A percentile compares a stretch with the other conserved stretches of the same genome.
phyloP scores from a whole-genome alignment of 148 eudicot genomes.

The Rhododendron mucronatum region DNA sequence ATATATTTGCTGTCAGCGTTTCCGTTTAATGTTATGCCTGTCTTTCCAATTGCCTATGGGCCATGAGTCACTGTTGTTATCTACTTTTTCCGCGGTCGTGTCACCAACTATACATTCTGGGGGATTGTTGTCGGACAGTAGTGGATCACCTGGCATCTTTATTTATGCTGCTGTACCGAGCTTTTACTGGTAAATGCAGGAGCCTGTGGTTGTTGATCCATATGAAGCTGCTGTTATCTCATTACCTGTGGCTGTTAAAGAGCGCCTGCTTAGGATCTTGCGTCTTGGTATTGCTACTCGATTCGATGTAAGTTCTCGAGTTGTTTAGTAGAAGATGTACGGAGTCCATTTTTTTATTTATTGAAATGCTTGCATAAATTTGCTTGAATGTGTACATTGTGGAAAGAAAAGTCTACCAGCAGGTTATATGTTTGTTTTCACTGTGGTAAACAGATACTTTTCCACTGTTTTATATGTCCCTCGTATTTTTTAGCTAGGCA shows the following conservation, averaged over 20 bases:
- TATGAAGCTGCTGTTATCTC: constrained; percentile 65
- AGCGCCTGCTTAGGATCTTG: constrained; percentile 64
- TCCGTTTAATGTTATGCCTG: neutral
- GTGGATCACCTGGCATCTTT: neutral
- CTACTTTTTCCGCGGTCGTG: neutral
- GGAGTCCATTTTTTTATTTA: neutral
- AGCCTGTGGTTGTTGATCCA: constrained; percentile 42
- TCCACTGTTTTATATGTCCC: neutral
- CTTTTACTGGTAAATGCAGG: constrained; percentile 26
- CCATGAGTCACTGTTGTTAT: neutral
- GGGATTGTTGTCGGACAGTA: neutral
- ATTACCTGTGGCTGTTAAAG: constrained; percentile 52
- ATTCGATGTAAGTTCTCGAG: constrained; percentile 52
- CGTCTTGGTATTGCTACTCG: constrained; percentile 74
- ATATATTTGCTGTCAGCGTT: neutral
- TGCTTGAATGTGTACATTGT: neutral
- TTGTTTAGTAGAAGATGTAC: neutral
- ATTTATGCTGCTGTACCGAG: neutral
- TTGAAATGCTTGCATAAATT: neutral
- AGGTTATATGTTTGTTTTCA: neutral
- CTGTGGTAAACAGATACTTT: neutral
- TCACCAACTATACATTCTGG: neutral
- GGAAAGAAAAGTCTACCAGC: neutral
- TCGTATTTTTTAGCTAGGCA: neutral
- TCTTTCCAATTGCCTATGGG: neutral